Conservation (phyloP, 2,329 filamentous ascomycete genomes). For the Dryadomyces quercivorus region DNA sequence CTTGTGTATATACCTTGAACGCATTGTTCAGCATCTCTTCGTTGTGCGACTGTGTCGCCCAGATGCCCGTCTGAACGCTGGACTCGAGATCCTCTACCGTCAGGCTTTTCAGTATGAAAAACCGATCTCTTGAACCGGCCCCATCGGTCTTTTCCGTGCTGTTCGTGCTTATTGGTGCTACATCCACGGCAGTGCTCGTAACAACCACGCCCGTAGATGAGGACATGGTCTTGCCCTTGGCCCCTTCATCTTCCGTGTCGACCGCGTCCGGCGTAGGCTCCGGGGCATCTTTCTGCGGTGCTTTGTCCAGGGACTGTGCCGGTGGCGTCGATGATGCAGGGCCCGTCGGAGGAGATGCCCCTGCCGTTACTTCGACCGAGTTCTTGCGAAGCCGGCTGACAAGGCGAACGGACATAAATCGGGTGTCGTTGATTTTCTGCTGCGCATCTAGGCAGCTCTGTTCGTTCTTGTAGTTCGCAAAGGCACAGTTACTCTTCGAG, state of each 20-base stretch:
- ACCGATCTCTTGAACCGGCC: constrained; percentile 49
- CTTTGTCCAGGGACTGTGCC: constrained; percentile 4
- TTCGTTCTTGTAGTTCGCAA: constrained; percentile 88
- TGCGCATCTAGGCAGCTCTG: constrained; percentile 63
- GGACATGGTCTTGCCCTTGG: not conserved
- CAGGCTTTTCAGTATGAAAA: constrained; percentile 87
- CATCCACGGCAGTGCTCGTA: not conserved
- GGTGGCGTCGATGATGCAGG: constrained; percentile 27
- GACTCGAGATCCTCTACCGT: constrained; percentile 82
- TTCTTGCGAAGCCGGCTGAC: constrained; percentile 69
- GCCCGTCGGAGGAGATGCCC: constrained; percentile 40
- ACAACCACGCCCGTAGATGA: constrained; percentile 2
- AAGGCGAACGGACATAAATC: constrained; percentile 72
- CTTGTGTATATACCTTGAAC: constrained; percentile 51
- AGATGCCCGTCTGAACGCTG: constrained; percentile 77
- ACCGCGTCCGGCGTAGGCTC: not conserved
- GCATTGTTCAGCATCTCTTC: constrained; percentile 74
- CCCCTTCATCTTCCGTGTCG: not conserved
- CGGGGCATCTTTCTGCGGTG: not conserved
- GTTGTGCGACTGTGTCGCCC: constrained; percentile 92
- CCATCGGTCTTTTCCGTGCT: not conserved
- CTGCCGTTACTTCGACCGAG: constrained; percentile 33
- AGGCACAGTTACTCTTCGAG: constrained; percentile 93
- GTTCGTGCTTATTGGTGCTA: not conserved
- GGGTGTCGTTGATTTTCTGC: constrained; percentile 77